Evolutionary conservation across 495 filamentous ascomycete genomes (phyloP).

Genomic region (Baudoinia panamericana): DNA sequence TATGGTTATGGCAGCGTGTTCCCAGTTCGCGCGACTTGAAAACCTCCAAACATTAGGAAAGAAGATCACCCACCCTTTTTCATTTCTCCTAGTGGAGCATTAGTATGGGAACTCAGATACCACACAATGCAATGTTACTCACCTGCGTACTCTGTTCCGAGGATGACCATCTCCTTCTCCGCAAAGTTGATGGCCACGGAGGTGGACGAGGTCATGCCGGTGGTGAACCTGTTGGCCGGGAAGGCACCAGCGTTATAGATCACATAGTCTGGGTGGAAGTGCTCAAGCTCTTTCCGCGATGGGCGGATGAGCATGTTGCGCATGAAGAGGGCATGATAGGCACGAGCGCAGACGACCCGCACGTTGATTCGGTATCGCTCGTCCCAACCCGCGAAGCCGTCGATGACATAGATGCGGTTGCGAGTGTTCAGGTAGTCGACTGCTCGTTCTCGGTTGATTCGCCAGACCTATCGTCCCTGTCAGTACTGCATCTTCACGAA

Average conservation of each 20-base stretch:
- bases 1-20: background rate
- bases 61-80: constrained; percentile 60
- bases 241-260: constrained; percentile 99
- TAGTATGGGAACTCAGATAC: background rate
- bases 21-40: constrained; percentile 1
- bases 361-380: constrained; percentile 96
- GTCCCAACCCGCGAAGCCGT: constrained; percentile 97
- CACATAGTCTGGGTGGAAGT: constrained; percentile 97
- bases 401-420: constrained; percentile 96
- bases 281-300: constrained; percentile 71
- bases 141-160: constrained; percentile 96
- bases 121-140: constrained; percentile 23
- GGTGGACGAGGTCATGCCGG: constrained; percentile 92
- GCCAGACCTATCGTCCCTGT: constrained; percentile 64
- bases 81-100: constrained; percentile 52
- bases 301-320: constrained; percentile 99
- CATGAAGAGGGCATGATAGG: constrained; percentile 99
- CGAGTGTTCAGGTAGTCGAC: constrained; percentile 98
- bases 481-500: constrained; percentile 8
- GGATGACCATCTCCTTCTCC: constrained; percentile 94
- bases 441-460: constrained; percentile 97
- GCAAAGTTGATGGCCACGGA: constrained; percentile 80
- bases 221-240: constrained; percentile 95
- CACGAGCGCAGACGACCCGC: constrained; percentile 93
- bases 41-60: background rate